A percentile compares a stretch with the other conserved stretches of the same genome.
Evolutionary conservation across 176 grass and related monocot species (phyloP).

Genomic region (Phoenix roebelenii): DNA sequence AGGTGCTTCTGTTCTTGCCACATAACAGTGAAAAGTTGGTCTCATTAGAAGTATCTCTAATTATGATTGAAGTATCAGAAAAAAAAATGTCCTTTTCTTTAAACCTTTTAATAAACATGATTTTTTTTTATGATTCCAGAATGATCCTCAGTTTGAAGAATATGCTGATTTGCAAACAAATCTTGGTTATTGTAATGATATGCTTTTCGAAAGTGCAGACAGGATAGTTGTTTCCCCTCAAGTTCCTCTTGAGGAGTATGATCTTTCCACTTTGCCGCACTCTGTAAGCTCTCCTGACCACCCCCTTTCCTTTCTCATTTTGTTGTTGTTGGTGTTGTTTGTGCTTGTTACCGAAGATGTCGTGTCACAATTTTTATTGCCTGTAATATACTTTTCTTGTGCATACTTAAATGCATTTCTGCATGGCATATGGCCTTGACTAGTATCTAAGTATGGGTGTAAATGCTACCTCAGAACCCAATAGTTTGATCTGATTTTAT

Average conservation of each 20-base stretch:
- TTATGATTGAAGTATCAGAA: too few species aligned
- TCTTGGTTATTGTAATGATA: background rate
- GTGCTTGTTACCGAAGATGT: too few species aligned
- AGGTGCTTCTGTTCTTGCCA: conserved; percentile 13
- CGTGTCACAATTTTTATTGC: too few species aligned
- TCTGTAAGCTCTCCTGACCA: background rate
- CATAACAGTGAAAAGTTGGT: conserved; percentile 1
- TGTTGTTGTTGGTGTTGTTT: too few species aligned
- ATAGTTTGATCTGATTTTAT: too few species aligned
- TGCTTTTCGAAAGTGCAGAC: background rate
- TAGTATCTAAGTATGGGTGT: too few species aligned
- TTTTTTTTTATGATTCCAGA: conserved; percentile 4
- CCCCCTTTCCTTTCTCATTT: background rate
- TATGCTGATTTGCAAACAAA: conserved; percentile 7
- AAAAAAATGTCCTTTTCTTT: too few species aligned
- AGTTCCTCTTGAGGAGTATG: conserved; percentile 5
- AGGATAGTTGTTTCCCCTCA: conserved; percentile 13
- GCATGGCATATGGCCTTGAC: too few species aligned
- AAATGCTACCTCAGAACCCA: too few species aligned
- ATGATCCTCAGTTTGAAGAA: conserved; percentile 7
- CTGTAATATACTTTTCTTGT: too few species aligned
- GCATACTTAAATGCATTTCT: too few species aligned
- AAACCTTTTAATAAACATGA: too few species aligned
- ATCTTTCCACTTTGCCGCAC: background rate
- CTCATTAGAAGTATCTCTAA: conserved; percentile 6